These are phyloP conservation scores for Chrysosporium queenslandicum DNA, from an alignment of 2,329 filamentous ascomycete genomes.

Conservation along the genomic window DNA sequence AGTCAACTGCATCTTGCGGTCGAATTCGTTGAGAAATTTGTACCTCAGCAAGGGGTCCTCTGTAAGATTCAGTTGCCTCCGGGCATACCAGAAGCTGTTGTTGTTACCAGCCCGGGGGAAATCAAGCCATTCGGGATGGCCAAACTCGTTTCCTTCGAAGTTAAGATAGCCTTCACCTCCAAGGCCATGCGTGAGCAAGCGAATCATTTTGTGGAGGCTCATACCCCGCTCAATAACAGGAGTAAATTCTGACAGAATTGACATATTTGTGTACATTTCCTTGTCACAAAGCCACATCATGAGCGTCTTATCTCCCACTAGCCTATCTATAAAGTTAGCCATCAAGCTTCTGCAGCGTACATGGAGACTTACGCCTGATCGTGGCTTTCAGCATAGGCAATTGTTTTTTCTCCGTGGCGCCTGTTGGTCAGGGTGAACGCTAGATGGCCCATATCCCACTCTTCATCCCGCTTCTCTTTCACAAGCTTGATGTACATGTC, in stretches of 20 bases:
- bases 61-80: constrained; percentile 84
- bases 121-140: constrained; percentile 97
- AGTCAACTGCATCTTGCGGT: constrained; percentile 76
- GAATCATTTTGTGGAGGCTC: constrained; percentile 93
- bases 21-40: constrained; percentile 85
- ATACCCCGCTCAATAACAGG: constrained; percentile 83
- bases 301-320: constrained; percentile 92
- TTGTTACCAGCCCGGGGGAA: constrained; percentile 88
- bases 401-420: constrained; percentile 92
- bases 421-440: constrained; percentile 84
- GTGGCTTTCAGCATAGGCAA: constrained; percentile 93
- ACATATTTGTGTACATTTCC: constrained; percentile 98
- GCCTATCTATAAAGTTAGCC: constrained; percentile 41
- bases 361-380: constrained; percentile 73
- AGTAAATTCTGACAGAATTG: constrained; percentile 68
- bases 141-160: constrained; percentile 98
- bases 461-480: constrained; percentile 80
- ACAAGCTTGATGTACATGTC: constrained; percentile 99
- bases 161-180: constrained; percentile 97
- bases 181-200: constrained; percentile 78
- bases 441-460: constrained; percentile 84
- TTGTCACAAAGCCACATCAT: constrained; percentile 99
- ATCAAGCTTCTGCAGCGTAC: constrained; percentile 14
- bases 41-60: constrained; percentile 81
- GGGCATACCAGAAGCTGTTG: constrained; percentile 90